Evolutionary conservation across 148 eudicot genomes (phyloP), one percentile per base, ranked within the genome.

Genomic region (Rhododendron henanense): DNA sequence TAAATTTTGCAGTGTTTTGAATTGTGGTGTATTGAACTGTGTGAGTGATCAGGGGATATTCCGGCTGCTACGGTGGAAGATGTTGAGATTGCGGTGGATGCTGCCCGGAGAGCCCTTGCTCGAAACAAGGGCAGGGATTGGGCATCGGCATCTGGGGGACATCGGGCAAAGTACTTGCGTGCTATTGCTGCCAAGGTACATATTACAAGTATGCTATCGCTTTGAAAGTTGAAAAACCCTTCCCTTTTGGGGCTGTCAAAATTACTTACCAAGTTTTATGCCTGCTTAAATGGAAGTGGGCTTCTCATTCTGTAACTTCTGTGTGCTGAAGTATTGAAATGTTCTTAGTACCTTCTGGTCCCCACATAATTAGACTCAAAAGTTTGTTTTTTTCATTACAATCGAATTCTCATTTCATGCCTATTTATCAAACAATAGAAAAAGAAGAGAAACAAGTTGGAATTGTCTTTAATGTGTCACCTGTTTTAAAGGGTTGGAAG

Each of bases 31-130:
- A n/a, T 85, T 83, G 50, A 67, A 55, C 35, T 85, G 81, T 55
- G 50, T 9, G 50, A 47, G 18, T 81, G 83, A 69, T 61, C 88
- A 97, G 98, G 99, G 87, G 91, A 92, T 91, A 93, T 95, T 83
- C 99, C 99, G 25, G 98, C 99, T 47, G 99, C 99, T 50, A 97
- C 96, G 25, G 91, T 91, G n/a, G 99, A 95, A 79, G 99, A 97
- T 90, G 98, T 97, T 83, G 92, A 95, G 82, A 88, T 93, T 79
- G 96, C 99, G 28, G 98, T 97, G 31, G 94, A 91, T 82, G 98
- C 99, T 85, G 98, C 99, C 85, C 88, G 96, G 59, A 90, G 67
- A 81, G 98, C 96, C 44, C 90, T 95, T 85, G 85, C 89, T 31
- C 88, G 93, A 65, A 92, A 93, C 84, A 92, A 89, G 65, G 98